Evolutionary conservation across 345 rosid genomes (phyloP).

Genomic region (Salix caprea): DNA sequence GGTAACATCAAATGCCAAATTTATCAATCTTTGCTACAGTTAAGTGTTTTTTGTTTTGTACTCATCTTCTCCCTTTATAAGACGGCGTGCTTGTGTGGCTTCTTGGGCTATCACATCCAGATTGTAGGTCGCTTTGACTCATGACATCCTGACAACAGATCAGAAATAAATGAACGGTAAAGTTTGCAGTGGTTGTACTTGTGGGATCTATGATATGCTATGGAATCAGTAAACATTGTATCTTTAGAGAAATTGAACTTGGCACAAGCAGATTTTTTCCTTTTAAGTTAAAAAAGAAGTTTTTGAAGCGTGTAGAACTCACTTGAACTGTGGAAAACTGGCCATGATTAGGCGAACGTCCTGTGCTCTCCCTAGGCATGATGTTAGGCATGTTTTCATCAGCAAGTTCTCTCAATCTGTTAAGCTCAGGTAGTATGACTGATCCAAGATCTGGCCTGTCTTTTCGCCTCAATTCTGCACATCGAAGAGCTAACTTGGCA

Average conservation of each 20-base stretch:
- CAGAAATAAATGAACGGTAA: neutral
- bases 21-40: neutral
- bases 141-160: constrained; percentile 36
- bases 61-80: constrained; percentile 18
- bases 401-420: constrained; percentile 57
- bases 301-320: neutral
- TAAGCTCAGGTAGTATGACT: constrained; percentile 62
- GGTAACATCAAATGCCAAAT: neutral
- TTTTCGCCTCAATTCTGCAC: constrained; percentile 71
- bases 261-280: neutral
- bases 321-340: constrained; percentile 35
- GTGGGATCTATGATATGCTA: neutral
- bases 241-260: neutral
- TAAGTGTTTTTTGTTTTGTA: neutral
- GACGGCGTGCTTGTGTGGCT: constrained; percentile 33
- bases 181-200: neutral
- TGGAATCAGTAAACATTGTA: neutral
- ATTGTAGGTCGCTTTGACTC: constrained; percentile 30
- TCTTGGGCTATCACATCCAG: constrained; percentile 33
- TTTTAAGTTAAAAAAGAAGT: neutral
- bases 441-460: constrained; percentile 84
- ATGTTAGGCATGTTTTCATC: constrained; percentile 43
- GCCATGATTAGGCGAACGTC: constrained; percentile 23
- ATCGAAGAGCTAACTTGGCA: constrained; percentile 62
- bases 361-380: constrained; percentile 19